A percentile compares a stretch with the other conserved stretches of the same genome.
Conservation (phyloP, 257 asterid genomes). For the Solanum chaucha region DNA sequence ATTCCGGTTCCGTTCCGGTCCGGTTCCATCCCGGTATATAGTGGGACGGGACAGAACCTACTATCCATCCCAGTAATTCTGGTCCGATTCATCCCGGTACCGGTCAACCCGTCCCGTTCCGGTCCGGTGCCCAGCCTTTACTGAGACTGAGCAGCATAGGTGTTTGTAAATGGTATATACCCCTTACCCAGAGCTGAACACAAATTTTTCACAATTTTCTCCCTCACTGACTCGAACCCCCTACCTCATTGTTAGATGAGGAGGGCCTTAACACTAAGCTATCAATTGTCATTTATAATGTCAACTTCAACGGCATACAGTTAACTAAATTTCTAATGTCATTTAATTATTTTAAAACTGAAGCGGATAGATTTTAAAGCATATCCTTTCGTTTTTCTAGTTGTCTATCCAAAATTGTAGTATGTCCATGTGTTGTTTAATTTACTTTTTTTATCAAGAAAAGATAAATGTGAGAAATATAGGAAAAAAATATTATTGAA, state of each 20-base stretch:
- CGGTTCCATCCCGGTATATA: too few relatives aligned
- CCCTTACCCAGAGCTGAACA: background rate
- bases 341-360: background rate
- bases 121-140: too few relatives aligned
- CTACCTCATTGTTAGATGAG: background rate
- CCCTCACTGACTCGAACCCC: background rate
- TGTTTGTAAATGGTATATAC: background rate
- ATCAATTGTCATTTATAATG: background rate
- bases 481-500: too few relatives aligned
- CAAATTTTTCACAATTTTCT: background rate
- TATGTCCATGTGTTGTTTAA: background rate
- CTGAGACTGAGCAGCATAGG: too few relatives aligned
- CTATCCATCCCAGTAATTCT: too few relatives aligned
- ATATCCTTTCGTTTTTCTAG: background rate
- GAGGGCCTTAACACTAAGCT: background rate
- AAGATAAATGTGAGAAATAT: too few relatives aligned
- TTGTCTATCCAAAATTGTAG: background rate
- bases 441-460: background rate
- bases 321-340: background rate
- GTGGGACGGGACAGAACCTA: too few relatives aligned
- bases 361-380: background rate
- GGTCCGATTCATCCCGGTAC: too few relatives aligned
- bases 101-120: too few relatives aligned
- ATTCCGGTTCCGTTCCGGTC: too few relatives aligned
- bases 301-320: background rate